phyloP scores from a whole-genome alignment of 2,329 filamentous ascomycete species.

The Exophiala oligosperma region DNA sequence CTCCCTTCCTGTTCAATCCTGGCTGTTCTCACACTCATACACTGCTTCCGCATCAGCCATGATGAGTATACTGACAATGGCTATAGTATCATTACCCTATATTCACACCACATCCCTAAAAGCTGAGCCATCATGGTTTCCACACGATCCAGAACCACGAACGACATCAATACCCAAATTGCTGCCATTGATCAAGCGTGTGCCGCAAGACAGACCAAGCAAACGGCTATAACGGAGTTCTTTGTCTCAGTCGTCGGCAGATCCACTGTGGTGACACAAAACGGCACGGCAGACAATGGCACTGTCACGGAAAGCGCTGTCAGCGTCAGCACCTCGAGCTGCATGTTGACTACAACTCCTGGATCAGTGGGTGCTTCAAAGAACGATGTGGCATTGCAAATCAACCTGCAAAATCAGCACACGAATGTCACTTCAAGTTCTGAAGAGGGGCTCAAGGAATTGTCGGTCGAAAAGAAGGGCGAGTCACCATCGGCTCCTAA shows the following conservation, averaged over 20 bases:
- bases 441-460: neutral
- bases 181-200: constrained; percentile 7
- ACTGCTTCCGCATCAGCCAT: neutral
- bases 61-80: no score
- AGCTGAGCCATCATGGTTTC: constrained; percentile 8
- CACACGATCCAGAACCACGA: constrained; percentile 1
- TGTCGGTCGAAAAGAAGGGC: neutral
- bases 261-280: neutral
- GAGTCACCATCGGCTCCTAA: neutral
- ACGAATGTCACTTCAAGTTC: neutral
- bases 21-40: neutral
- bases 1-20: neutral
- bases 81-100: no score
- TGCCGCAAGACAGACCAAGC: neutral
- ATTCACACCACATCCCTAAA: no score
- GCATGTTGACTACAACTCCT: no score
- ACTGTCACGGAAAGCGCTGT: neutral
- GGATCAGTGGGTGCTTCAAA: neutral
- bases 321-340: neutral
- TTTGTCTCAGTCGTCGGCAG: neutral
- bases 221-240: neutral
- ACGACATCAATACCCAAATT: neutral
- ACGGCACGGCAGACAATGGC: neutral
- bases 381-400: neutral
- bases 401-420: neutral